phyloP scores from a whole-genome alignment of 2,329 filamentous ascomycete species.

The Cryphonectria naterciae region DNA sequence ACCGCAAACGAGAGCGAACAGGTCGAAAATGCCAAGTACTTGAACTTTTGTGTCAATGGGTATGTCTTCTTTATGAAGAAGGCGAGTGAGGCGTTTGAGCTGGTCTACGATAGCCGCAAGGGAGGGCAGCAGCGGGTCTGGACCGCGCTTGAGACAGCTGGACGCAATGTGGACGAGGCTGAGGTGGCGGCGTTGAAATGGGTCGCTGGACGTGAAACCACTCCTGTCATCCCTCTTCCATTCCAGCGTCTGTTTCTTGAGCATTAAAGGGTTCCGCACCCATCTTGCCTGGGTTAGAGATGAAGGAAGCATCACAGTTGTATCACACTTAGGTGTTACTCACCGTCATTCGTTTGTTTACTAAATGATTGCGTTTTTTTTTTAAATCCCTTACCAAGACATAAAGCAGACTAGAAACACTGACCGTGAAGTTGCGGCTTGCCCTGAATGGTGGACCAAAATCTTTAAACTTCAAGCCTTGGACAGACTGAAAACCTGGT shows the following conservation, averaged over 20 bases:
- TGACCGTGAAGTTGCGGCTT: neutral
- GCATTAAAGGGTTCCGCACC: neutral
- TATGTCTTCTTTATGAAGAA: constrained; percentile 2
- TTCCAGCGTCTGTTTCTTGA: neutral
- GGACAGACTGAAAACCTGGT: too few relatives aligned
- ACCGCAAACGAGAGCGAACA: neutral
- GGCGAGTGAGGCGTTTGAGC: constrained; percentile 8
- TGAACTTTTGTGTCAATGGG: constrained; percentile 8
- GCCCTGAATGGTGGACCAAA: neutral
- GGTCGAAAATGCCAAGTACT: neutral
- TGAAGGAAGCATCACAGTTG: neutral
- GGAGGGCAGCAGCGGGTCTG: constrained; percentile 11
- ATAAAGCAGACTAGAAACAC: neutral
- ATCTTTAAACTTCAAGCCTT: neutral
- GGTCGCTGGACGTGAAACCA: neutral
- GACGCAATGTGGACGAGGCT: constrained; percentile 4
- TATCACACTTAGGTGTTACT: neutral
- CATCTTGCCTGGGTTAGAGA: neutral
- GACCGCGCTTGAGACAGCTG: constrained; percentile 12
- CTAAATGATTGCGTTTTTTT: neutral
- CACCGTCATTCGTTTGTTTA: neutral
- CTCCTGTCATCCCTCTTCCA: neutral
- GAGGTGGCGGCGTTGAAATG: neutral
- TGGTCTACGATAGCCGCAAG: constrained; percentile 8
- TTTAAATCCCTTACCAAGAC: neutral